Conservation (phyloP, 345 rosid genomes). For the Tarenaya hassleriana region DNA sequence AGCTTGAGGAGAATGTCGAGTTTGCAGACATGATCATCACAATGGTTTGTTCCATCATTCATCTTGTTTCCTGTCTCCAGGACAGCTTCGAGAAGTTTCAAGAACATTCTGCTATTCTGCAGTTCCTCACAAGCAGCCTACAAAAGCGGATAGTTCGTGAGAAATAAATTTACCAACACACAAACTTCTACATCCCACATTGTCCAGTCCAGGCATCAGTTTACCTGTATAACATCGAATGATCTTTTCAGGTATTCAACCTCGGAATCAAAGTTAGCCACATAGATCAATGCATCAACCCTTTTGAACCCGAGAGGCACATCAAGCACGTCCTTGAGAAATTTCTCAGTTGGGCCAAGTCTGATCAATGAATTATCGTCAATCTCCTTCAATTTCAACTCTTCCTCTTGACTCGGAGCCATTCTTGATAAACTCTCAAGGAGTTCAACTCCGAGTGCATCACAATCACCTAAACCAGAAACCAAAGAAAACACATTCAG, state of each 20-base stretch:
- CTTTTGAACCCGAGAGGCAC: constrained; percentile 80
- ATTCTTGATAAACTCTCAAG: constrained; percentile 73
- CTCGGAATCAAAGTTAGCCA: constrained; percentile 70
- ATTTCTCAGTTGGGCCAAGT: constrained; percentile 74
- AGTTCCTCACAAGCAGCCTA: constrained; percentile 92
- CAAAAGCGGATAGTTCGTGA: constrained; percentile 8
- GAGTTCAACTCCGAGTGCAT: constrained; percentile 76
- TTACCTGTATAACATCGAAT: constrained; percentile 69
- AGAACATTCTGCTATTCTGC: constrained; percentile 67
- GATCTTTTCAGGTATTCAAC: constrained; percentile 63
- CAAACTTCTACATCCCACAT: too few relatives aligned
- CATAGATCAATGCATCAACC: constrained; percentile 60
- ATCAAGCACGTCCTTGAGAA: constrained; percentile 65
- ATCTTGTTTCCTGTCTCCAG: constrained; percentile 84
- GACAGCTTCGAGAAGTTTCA: constrained; percentile 73
- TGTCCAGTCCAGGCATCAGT: too few relatives aligned
- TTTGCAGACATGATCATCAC: constrained; percentile 73
- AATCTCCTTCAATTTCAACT: constrained; percentile 53
- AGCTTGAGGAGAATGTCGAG: constrained; percentile 91
- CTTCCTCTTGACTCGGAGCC: constrained; percentile 83
- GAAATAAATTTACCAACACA: background rate
- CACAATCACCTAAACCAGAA: constrained; percentile 50
- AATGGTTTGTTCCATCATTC: constrained; percentile 75
- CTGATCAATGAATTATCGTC: constrained; percentile 53
- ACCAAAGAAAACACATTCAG: too few relatives aligned